These are phyloP conservation scores for Solanum gandarillasii DNA, from an alignment of 257 asterid species.

Conservation along the genomic window DNA sequence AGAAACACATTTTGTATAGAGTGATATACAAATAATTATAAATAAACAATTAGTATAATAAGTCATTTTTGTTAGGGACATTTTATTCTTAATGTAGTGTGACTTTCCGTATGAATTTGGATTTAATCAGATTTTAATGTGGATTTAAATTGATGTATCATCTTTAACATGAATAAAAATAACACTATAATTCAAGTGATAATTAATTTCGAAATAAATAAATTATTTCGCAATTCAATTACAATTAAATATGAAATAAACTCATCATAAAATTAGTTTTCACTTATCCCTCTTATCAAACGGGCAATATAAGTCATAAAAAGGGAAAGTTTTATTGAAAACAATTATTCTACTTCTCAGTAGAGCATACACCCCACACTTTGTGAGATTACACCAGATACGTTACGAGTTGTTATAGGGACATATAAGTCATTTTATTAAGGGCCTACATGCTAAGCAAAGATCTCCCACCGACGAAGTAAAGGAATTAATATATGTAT, in stretches of 20 bases:
- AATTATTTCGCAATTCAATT: too few relatives aligned
- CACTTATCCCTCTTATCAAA: background rate
- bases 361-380: fast-evolving
- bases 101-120: fast-evolving
- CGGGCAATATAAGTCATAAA: background rate
- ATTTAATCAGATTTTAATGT: fast-evolving
- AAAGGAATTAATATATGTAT: background rate
- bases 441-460: background rate
- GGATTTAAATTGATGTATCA: background rate
- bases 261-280: too few relatives aligned
- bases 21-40: background rate
- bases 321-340: background rate
- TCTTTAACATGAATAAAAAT: too few relatives aligned
- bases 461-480: conserved; percentile 1
- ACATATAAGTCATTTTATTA: background rate
- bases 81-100: too few relatives aligned
- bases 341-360: fast-evolving
- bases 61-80: background rate
- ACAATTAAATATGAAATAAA: too few relatives aligned
- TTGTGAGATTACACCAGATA: background rate
- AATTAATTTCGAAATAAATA: too few relatives aligned
- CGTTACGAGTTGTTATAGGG: background rate
- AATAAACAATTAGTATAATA: too few relatives aligned
- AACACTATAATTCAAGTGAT: background rate
- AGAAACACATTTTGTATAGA: background rate